Conservation (phyloP, 306 rosid genomes). For the cucumber (Cucumis sativus) region DNA sequence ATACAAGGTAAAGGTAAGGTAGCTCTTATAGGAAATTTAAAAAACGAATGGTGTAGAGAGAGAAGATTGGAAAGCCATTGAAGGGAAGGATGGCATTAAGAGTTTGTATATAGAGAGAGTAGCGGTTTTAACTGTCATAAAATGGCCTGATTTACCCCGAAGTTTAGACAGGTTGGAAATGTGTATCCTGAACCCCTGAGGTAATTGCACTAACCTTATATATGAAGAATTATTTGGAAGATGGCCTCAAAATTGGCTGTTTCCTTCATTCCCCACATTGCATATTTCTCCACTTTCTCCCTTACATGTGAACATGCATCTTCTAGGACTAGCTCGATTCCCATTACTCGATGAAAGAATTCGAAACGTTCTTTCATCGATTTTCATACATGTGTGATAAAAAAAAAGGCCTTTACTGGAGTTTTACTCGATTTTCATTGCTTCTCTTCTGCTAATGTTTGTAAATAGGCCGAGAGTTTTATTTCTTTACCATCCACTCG, state of each 20-base stretch:
- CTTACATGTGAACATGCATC: too few relatives aligned
- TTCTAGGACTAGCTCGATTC: neutral
- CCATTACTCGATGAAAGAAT: neutral
- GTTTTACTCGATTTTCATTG: too few relatives aligned
- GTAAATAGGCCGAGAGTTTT: too few relatives aligned
- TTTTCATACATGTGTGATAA: too few relatives aligned
- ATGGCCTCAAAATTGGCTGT: neutral
- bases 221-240: neutral
- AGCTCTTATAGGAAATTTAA: neutral
- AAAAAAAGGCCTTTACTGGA: too few relatives aligned
- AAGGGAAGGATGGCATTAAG: neutral
- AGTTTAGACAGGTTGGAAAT: neutral
- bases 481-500: too few relatives aligned
- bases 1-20: neutral
- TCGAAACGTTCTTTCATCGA: too few relatives aligned
- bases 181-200: neutral
- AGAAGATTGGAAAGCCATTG: neutral
- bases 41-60: neutral
- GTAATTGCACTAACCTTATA: conserved; percentile 1
- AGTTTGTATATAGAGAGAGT: conserved; percentile 4
- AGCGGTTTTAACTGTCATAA: neutral
- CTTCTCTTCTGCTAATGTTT: too few relatives aligned
- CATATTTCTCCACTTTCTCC: too few relatives aligned
- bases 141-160: neutral
- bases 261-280: neutral